phyloP scores from a whole-genome alignment of 2,329 filamentous ascomycete genomes.

The Pseudonectria buxi region DNA sequence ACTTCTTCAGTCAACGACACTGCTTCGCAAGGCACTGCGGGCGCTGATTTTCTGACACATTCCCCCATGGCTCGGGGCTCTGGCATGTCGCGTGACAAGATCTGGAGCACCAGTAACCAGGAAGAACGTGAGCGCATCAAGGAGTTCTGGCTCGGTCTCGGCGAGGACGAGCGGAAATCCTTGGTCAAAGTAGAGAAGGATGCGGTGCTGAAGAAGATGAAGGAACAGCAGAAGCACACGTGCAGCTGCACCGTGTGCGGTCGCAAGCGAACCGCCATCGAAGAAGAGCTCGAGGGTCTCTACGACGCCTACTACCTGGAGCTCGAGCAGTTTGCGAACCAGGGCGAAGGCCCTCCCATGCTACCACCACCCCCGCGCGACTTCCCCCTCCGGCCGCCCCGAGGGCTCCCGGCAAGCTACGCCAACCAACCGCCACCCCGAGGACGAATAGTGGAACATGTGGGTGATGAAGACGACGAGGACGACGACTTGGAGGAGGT shows the following conservation, averaged over 20 bases:
- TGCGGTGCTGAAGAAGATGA: conserved; percentile 97
- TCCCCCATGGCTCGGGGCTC: conserved; percentile 29
- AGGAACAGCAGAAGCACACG: conserved; percentile 98
- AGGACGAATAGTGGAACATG: conserved; percentile 65
- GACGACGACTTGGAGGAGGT: conserved; percentile 48
- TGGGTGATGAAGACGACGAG: conserved; percentile 49
- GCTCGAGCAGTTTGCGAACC: conserved; percentile 92
- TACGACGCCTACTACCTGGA: conserved; percentile 99
- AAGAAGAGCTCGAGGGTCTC: conserved; percentile 93
- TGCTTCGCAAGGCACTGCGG: conserved; percentile 13
- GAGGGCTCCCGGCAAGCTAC: conserved; percentile 51
- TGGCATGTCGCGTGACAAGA: conserved; percentile 67
- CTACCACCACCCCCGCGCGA: conserved; percentile 45
- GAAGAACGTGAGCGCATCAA: conserved; percentile 97
- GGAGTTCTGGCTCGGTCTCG: conserved; percentile 92
- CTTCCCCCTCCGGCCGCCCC: conserved; percentile 52
- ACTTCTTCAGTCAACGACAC: conserved; percentile 14
- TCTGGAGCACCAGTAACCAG: conserved; percentile 93
- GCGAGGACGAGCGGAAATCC: conserved; percentile 89
- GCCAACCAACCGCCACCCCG: conserved; percentile 63
- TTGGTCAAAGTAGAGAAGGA: conserved; percentile 98
- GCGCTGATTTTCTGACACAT: conserved; percentile 14
- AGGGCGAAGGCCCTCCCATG: conserved; percentile 59
- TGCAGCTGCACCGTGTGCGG: conserved; percentile 98
- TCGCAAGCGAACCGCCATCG: conserved; percentile 90